Percentiles rank a stretch among this genome's conserved stretches.
These are phyloP conservation scores for Urochloa ruziziensis DNA, from an alignment of 176 grass and related monocot species.

Conservation along the genomic window DNA sequence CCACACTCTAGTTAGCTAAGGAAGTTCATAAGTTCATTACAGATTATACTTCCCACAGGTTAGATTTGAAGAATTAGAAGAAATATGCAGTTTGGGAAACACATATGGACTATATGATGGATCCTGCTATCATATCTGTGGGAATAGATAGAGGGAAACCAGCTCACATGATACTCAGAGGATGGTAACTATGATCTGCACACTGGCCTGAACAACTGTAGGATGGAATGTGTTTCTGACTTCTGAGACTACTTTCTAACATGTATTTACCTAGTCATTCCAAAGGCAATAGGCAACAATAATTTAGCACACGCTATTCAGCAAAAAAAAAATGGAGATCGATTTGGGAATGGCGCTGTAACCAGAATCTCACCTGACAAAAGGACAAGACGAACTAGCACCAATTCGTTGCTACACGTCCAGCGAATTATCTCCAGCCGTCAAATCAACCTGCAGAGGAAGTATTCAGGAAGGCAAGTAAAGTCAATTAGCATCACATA, in stretches of 20 bases:
- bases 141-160: not conserved
- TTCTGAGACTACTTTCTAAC: not conserved
- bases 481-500: not conserved
- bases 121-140: not conserved
- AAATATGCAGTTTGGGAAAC: too few species aligned
- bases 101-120: not conserved
- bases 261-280: not conserved
- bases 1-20: not conserved
- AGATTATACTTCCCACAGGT: not conserved
- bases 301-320: not conserved
- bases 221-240: not conserved
- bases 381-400: not conserved
- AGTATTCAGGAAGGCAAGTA: not conserved
- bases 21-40: not conserved
- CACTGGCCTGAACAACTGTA: not conserved
- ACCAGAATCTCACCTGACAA: conserved; percentile 6
- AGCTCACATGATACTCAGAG: not conserved
- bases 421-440: not conserved
- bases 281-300: not conserved
- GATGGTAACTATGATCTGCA: not conserved
- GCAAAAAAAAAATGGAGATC: not conserved
- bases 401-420: not conserved
- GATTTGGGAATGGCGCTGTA: not conserved
- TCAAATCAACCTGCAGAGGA: not conserved
- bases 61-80: not conserved